phyloP scores from a whole-genome alignment of 352 stramenopile genomes.

The Globisporangium emineosum region DNA sequence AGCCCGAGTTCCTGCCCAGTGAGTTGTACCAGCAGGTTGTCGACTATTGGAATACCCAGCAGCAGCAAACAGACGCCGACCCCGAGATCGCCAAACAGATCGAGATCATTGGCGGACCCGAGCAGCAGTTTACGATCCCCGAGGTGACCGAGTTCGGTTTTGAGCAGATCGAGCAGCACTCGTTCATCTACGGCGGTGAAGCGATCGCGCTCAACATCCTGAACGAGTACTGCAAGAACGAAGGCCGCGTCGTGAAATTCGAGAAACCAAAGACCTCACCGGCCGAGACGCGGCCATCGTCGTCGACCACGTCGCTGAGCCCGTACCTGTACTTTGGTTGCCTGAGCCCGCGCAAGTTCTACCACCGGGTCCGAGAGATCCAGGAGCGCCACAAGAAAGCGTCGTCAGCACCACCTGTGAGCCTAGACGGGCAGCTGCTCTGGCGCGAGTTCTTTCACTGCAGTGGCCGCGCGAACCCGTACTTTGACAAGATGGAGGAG shows the following conservation, averaged over 20 bases:
- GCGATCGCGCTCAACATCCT: conserved; percentile 66
- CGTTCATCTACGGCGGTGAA: conserved; percentile 75
- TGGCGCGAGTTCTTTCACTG: conserved; percentile 96
- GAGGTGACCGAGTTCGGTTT: conserved; percentile 68
- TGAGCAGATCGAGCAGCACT: conserved; percentile 43
- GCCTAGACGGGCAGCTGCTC: conserved; percentile 92
- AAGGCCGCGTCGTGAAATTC: conserved; percentile 90
- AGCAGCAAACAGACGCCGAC: conserved; percentile 6
- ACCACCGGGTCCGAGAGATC: conserved; percentile 84
- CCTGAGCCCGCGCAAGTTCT: conserved; percentile 89
- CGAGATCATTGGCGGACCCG: conserved; percentile 42
- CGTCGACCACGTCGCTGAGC: conserved; percentile 95
- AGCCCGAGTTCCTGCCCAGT: conserved; percentile 36
- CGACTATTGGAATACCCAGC: conserved; percentile 39
- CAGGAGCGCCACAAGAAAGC: conserved; percentile 63
- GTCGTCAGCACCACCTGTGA: conserved; percentile 87
- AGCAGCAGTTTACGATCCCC: conserved; percentile 63
- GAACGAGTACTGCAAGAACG: conserved; percentile 66
- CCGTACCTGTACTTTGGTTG: conserved; percentile 95
- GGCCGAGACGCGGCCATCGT: conserved; percentile 78
- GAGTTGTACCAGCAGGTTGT: conserved; percentile 62
- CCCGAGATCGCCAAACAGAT: conserved; percentile 32
- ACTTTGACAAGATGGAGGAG: conserved; percentile 94
- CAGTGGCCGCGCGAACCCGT: conserved; percentile 69
- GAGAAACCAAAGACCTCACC: conserved; percentile 97